Evolutionary conservation across 768 basidiomycete species (phyloP).

Genomic region (Psilocybe sp.): DNA sequence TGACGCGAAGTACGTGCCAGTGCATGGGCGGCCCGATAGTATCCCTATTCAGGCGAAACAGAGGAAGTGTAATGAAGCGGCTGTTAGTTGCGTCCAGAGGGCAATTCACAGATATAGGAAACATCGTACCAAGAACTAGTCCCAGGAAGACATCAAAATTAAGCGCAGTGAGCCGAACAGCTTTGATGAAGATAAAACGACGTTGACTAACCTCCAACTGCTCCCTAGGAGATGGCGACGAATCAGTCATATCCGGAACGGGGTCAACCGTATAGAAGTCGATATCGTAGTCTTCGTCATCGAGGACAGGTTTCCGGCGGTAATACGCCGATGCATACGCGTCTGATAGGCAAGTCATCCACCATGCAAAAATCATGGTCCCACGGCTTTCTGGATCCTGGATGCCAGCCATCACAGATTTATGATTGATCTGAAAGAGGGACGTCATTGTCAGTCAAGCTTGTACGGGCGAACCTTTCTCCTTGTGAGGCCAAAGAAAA

Average conservation of each 20-base stretch:
- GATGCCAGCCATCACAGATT: conserved; percentile 71
- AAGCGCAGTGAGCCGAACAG: conserved; percentile 7
- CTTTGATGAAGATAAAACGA: conserved; percentile 1
- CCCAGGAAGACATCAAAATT: conserved; percentile 9
- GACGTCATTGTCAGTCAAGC: conserved; percentile 8
- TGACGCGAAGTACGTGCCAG: conserved; percentile 81
- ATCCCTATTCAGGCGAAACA: conserved; percentile 52
- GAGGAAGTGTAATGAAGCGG: conserved; percentile 3
- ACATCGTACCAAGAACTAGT: conserved; percentile 63
- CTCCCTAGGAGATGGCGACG: conserved; percentile 65
- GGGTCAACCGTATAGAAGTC: conserved; percentile 82
- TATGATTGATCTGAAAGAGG: conserved; percentile 71
- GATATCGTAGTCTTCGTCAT: conserved; percentile 88
- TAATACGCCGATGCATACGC: conserved; percentile 84
- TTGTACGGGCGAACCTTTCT: conserved; percentile 2
- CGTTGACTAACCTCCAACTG: conserved; percentile 64
- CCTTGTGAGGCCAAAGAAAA: not conserved
- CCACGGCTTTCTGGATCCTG: conserved; percentile 73
- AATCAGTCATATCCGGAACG: conserved; percentile 46
- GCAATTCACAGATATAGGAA: not conserved
- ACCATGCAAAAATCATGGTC: conserved; percentile 91
- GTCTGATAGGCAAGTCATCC: conserved; percentile 87
- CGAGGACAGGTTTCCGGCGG: conserved; percentile 80
- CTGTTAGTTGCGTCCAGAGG: not conserved
- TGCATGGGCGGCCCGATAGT: conserved; percentile 80